Conservation (phyloP, 2,329 filamentous ascomycete species). For the Didymella lethalis region DNA sequence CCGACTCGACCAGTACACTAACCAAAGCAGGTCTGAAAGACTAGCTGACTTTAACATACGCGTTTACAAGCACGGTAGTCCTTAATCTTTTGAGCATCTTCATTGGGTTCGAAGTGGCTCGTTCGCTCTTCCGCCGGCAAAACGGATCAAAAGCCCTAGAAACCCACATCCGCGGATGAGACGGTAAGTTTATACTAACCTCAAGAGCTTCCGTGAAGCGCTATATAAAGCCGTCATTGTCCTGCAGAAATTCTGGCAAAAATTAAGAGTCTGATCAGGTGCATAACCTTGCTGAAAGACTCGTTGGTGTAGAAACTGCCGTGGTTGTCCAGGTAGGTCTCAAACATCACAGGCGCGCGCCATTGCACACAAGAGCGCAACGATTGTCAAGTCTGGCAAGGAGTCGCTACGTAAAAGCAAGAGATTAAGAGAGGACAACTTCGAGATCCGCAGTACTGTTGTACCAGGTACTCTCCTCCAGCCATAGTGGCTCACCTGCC, state of each 20-base stretch:
- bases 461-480: slow-evolving; percentile 5
- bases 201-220: not conserved
- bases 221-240: not conserved
- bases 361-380: not conserved
- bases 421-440: not conserved
- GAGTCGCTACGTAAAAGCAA: not conserved
- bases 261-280: not conserved
- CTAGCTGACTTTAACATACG: too few relatives aligned
- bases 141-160: not conserved
- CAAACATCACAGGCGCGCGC: not conserved
- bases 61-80: not conserved
- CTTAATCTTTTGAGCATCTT: not conserved
- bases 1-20: not conserved
- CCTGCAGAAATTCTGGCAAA: not conserved
- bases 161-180: not conserved
- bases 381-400: not conserved
- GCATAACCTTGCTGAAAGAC: not conserved
- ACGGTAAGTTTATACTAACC: slow-evolving; percentile 6
- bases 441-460: not conserved
- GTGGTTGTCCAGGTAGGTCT: not conserved
- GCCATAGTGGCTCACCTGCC: slow-evolving; percentile 11
- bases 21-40: not conserved
- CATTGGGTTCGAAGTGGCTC: not conserved
- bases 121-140: slow-evolving; percentile 5
- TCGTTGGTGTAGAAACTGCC: not conserved